These are phyloP conservation scores for Esteya vermicola DNA, from an alignment of 2,329 filamentous ascomycete species.

Conservation along the genomic window DNA sequence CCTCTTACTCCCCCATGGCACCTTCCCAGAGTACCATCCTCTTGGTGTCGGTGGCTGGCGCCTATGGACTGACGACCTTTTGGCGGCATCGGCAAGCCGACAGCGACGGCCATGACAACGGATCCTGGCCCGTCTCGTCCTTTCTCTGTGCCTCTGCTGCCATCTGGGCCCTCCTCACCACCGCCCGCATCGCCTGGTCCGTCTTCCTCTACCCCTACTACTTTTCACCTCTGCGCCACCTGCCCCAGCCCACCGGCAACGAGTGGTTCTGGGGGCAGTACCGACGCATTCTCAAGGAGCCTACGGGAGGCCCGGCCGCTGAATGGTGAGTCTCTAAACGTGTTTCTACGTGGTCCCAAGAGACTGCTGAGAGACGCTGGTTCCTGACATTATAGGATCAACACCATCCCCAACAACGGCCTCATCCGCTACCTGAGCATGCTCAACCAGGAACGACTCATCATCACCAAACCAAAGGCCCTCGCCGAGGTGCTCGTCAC, in stretches of 20 bases:
- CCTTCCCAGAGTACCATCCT: neutral
- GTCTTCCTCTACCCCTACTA: constrained; percentile 33
- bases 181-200: constrained; percentile 24
- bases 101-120: neutral
- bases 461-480: constrained; percentile 47
- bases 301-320: constrained; percentile 28
- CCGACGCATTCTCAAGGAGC: constrained; percentile 20
- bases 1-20: neutral
- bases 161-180: constrained; percentile 21
- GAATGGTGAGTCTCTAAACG: constrained; percentile 29
- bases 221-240: constrained; percentile 32
- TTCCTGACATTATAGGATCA: constrained; percentile 30
- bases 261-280: constrained; percentile 36
- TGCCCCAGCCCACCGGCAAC: constrained; percentile 28
- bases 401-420: constrained; percentile 50
- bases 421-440: constrained; percentile 51
- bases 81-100: neutral
- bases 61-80: constrained; percentile 4
- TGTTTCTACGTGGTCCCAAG: no score
- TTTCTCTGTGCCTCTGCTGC: constrained; percentile 21
- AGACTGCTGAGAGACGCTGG: no score
- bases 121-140: neutral
- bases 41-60: constrained; percentile 1
- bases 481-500: constrained; percentile 57
- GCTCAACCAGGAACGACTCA: constrained; percentile 48